Percentiles rank a stretch among this genome's conserved stretches.
Evolutionary conservation across 1,139 yeast genomes (phyloP).

Genomic region (Yamadazyma jaroonii): DNA sequence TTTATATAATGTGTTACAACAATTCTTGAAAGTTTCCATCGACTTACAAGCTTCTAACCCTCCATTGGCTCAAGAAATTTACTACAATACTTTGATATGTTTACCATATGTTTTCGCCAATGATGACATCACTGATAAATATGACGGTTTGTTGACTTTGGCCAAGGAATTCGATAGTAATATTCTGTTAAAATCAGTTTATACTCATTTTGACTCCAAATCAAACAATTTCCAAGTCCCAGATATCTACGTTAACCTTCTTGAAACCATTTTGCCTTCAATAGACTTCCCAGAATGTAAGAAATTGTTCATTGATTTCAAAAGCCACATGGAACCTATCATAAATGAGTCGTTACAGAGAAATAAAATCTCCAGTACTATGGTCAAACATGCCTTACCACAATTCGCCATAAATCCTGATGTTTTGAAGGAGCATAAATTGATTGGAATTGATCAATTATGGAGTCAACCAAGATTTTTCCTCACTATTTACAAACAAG

Average conservation of each 20-base stretch:
- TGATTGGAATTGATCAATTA: slow-evolving; percentile 31
- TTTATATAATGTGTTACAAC: slow-evolving; percentile 50
- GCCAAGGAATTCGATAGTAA: slow-evolving; percentile 38
- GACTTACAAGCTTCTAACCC: slow-evolving; percentile 47
- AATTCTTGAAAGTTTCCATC: slow-evolving; percentile 55
- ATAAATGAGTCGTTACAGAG: slow-evolving; percentile 31
- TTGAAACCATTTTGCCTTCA: slow-evolving; percentile 54
- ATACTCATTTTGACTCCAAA: slow-evolving; percentile 37
- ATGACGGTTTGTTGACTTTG: slow-evolving; percentile 35
- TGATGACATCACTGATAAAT: slow-evolving; percentile 32
- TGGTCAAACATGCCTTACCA: slow-evolving; percentile 45
- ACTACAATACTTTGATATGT: slow-evolving; percentile 59
- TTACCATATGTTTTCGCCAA: slow-evolving; percentile 66
- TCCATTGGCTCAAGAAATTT: slow-evolving; percentile 69
- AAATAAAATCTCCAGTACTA: slow-evolving; percentile 38
- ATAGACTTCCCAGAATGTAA: slow-evolving; percentile 32
- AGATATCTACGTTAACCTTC: slow-evolving; percentile 51
- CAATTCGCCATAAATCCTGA: slow-evolving; percentile 47
- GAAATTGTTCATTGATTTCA: slow-evolving; percentile 33
- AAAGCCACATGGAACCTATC: slow-evolving; percentile 34
- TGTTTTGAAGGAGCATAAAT: slow-evolving; percentile 26
- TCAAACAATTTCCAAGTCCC: slow-evolving; percentile 40
- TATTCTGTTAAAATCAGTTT: slow-evolving; percentile 21
- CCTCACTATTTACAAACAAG: slow-evolving; percentile 62
- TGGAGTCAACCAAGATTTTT: slow-evolving; percentile 55